Percentiles rank a stretch among this genome's conserved stretches.
Evolutionary conservation across 495 filamentous ascomycete species (phyloP).

Genomic region (Apodospora peruviana): DNA sequence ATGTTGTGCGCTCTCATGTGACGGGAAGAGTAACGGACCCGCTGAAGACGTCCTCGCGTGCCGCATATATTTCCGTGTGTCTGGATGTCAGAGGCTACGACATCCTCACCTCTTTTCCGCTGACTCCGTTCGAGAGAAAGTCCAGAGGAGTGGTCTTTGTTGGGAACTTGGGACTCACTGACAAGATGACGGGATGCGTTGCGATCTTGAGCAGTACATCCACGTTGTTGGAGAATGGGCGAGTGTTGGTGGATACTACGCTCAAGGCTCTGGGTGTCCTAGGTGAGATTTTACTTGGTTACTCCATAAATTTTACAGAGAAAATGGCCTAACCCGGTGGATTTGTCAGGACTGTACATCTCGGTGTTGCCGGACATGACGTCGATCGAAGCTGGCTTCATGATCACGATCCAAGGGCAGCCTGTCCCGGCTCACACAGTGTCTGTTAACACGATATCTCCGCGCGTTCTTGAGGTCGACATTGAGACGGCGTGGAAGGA

Average conservation of each 20-base stretch:
- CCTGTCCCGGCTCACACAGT: slow-evolving; percentile 65
- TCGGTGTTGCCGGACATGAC: slow-evolving; percentile 53
- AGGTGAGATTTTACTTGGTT: slow-evolving; percentile 40
- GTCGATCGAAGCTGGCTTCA: slow-evolving; percentile 59
- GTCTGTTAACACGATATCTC: slow-evolving; percentile 44
- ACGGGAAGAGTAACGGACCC: slow-evolving; percentile 58
- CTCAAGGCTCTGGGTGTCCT: slow-evolving; percentile 79
- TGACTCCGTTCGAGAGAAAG: slow-evolving; percentile 47
- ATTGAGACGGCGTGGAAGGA: slow-evolving; percentile 72
- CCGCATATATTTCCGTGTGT: slow-evolving; percentile 50
- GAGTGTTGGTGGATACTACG: slow-evolving; percentile 55
- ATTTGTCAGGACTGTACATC: slow-evolving; percentile 59
- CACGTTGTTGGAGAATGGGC: slow-evolving; percentile 51
- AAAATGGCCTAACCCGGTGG: too few relatives aligned
- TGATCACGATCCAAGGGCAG: slow-evolving; percentile 68
- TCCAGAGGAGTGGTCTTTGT: slow-evolving; percentile 35
- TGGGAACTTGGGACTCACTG: slow-evolving; percentile 74
- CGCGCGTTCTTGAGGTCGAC: slow-evolving; percentile 70
- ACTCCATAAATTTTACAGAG: not conserved
- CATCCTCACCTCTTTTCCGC: slow-evolving; percentile 70
- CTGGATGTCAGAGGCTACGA: slow-evolving; percentile 67
- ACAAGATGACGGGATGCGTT: slow-evolving; percentile 84
- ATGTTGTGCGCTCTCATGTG: slow-evolving; percentile 66
- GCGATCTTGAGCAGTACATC: slow-evolving; percentile 61
- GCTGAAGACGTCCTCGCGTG: slow-evolving; percentile 31